These are phyloP conservation scores for Drechslerella dactyloides DNA, from an alignment of 2,329 filamentous ascomycete genomes.

Conservation along the genomic window DNA sequence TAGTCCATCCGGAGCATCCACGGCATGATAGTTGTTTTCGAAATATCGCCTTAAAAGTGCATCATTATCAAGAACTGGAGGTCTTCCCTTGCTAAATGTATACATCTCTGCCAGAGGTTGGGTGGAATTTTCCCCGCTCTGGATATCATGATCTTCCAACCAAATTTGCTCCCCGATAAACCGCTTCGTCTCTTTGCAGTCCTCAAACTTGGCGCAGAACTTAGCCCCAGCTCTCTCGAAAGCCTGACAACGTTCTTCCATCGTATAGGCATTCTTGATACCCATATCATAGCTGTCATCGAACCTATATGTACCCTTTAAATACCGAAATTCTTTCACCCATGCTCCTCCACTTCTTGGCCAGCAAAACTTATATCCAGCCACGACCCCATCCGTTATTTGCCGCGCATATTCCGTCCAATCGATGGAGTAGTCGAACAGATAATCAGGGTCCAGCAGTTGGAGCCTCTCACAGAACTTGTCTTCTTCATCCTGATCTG, in stretches of 20 bases:
- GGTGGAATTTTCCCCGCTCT: no score
- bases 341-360: slow-evolving; percentile 21
- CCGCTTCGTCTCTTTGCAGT: slow-evolving; percentile 26
- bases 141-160: slow-evolving; percentile 1
- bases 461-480: slow-evolving; percentile 25
- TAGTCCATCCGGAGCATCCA: no score
- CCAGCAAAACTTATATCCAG: slow-evolving; percentile 11
- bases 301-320: no score
- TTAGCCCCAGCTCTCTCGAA: slow-evolving; percentile 21
- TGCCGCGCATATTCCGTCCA: not conserved
- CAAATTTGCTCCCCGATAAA: slow-evolving; percentile 20
- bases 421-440: not conserved
- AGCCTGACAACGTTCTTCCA: slow-evolving; percentile 26
- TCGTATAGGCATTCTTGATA: slow-evolving; percentile 29
- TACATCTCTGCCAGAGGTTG: no score
- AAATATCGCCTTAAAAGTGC: no score
- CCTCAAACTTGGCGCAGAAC: slow-evolving; percentile 27
- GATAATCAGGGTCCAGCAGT: slow-evolving; percentile 4
- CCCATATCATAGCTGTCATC: no score
- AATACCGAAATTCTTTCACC: slow-evolving; percentile 18
- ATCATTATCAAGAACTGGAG: no score
- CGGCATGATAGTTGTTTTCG: no score
- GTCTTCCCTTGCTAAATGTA: no score
- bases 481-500: slow-evolving; percentile 23
- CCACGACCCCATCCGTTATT: no score